Conservation (phyloP, 208 protist species). For the Trypanosoma boissoni region DNA sequence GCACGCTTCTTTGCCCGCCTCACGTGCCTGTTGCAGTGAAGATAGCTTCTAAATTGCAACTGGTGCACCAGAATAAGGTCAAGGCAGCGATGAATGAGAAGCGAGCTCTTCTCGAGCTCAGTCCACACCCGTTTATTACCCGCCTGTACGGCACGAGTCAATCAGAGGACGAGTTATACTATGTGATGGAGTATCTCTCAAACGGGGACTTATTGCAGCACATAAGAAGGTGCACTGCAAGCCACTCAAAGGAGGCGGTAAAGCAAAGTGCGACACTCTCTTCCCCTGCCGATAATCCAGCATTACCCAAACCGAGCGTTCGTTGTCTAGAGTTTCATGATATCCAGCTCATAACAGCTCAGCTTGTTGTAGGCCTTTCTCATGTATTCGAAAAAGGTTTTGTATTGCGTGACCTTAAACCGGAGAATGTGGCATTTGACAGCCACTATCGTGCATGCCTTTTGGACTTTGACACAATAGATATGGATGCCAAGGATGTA, state of each 20-base stretch:
- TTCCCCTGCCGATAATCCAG: conserved; percentile 15
- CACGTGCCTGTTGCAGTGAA: conserved; percentile 74
- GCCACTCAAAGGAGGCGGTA: not conserved
- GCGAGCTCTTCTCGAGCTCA: conserved; percentile 53
- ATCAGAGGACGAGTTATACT: conserved; percentile 89
- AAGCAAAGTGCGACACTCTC: not conserved
- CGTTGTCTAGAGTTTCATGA: conserved; percentile 79
- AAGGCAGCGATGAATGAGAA: conserved; percentile 84
- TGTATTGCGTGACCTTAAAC: conserved; percentile 89
- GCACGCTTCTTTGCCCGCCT: conserved; percentile 27
- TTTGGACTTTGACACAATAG: conserved; percentile 89
- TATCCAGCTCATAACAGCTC: conserved; percentile 80
- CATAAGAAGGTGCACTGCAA: conserved; percentile 42
- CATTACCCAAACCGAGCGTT: conserved; percentile 22
- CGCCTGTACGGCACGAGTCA: conserved; percentile 88
- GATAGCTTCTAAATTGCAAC: conserved; percentile 83
- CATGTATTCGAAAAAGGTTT: conserved; percentile 51
- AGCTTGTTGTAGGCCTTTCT: conserved; percentile 65
- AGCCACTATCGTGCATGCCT: conserved; percentile 73
- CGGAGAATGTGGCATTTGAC: conserved; percentile 88
- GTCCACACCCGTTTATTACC: conserved; percentile 70
- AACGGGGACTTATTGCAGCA: conserved; percentile 92
- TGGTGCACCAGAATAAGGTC: conserved; percentile 86
- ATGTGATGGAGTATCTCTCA: conserved; percentile 92
- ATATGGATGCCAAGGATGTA: conserved; percentile 30